Evolutionary conservation across 768 basidiomycete genomes (phyloP).

Genomic region (Boletellus emodensis): DNA sequence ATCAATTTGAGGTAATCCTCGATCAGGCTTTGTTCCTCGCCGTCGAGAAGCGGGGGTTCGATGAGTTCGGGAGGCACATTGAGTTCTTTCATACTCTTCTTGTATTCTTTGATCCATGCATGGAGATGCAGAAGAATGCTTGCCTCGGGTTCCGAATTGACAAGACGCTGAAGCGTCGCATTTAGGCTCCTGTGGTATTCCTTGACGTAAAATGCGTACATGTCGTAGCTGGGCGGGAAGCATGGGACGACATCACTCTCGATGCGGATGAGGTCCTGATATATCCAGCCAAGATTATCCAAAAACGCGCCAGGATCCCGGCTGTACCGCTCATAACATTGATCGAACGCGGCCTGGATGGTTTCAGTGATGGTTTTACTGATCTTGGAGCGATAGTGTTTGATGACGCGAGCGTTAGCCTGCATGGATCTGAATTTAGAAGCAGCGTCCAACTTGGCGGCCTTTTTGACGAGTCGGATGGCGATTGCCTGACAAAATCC

Average conservation of each 20-base stretch:
- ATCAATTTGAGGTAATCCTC: slow-evolving; percentile 95
- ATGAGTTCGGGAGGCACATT: slow-evolving; percentile 76
- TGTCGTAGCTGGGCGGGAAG: slow-evolving; percentile 91
- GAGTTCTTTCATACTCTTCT: slow-evolving; percentile 91
- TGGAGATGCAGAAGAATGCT: slow-evolving; percentile 80
- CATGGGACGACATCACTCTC: slow-evolving; percentile 85
- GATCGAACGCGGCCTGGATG: slow-evolving; percentile 67
- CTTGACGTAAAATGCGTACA: slow-evolving; percentile 75
- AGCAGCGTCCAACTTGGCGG: slow-evolving; percentile 87
- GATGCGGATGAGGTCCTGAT: slow-evolving; percentile 91
- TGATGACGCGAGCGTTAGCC: slow-evolving; percentile 88
- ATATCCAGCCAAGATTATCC: slow-evolving; percentile 81
- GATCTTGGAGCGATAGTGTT: slow-evolving; percentile 92
- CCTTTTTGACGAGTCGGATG: slow-evolving; percentile 90
- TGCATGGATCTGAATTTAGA: slow-evolving; percentile 92
- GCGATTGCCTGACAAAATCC: slow-evolving; percentile 70
- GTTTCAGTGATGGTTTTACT: slow-evolving; percentile 75
- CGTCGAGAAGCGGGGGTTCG: slow-evolving; percentile 88
- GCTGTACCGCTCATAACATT: slow-evolving; percentile 58
- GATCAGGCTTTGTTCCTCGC: slow-evolving; percentile 89
- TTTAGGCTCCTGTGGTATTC: slow-evolving; percentile 90
- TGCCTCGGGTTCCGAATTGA: slow-evolving; percentile 80
- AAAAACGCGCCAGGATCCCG: slow-evolving; percentile 71
- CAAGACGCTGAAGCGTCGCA: slow-evolving; percentile 62
- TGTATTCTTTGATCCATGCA: slow-evolving; percentile 95